Conservation (phyloP, 805 yeast genomes). For the Candida bentonensis region DNA sequence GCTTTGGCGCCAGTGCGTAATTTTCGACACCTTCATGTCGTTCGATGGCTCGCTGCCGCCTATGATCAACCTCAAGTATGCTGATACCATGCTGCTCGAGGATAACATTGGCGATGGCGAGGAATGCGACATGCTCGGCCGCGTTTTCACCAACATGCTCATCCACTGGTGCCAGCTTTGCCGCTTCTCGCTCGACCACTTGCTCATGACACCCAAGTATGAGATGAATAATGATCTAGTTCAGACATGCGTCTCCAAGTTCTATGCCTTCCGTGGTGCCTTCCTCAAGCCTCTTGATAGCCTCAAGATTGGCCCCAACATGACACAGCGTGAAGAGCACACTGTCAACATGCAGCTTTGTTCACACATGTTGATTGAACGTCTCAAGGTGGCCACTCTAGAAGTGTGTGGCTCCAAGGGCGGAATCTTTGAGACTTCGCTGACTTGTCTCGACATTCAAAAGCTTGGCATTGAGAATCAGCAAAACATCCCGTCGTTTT, state of each 20-base stretch:
- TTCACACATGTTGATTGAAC: neutral
- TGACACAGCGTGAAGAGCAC: neutral
- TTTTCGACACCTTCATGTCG: conserved; percentile 12
- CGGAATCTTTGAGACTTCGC: neutral
- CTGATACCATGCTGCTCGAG: conserved; percentile 4
- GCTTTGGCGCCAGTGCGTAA: conserved; percentile 15
- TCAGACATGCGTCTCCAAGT: neutral
- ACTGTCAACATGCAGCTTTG: neutral
- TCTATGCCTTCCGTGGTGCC: neutral
- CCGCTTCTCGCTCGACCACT: neutral
- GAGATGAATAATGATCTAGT: neutral
- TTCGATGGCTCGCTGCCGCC: conserved; percentile 10
- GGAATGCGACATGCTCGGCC: conserved; percentile 2
- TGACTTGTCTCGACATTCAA: neutral
- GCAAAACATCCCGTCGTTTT: neutral
- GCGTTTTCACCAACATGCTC: neutral
- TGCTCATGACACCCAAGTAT: neutral
- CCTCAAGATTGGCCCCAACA: neutral
- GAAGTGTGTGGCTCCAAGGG: neutral
- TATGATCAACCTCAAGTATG: conserved; percentile 7
- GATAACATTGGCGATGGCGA: conserved; percentile 1
- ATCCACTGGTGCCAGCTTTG: neutral
- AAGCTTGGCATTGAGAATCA: neutral
- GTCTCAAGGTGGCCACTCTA: neutral
- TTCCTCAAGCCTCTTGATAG: neutral